Evolutionary conservation across 768 basidiomycete genomes (phyloP).

Genomic region (Mrakia frigida): DNA sequence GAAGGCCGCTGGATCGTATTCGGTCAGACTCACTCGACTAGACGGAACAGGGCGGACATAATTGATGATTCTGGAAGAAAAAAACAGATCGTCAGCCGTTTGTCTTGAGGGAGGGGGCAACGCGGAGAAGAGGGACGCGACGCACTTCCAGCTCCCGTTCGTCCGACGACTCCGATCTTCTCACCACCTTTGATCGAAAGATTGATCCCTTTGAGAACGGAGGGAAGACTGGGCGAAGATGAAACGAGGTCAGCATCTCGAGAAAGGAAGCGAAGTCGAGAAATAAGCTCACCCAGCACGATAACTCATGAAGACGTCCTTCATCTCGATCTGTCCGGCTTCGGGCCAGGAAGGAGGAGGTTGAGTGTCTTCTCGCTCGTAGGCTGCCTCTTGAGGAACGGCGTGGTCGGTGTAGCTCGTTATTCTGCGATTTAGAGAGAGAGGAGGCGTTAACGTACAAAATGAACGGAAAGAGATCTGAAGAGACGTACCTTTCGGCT

Average conservation of each 20-base stretch:
- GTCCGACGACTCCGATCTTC: conserved; percentile 61
- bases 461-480: too few relatives aligned
- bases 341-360: conserved; percentile 68
- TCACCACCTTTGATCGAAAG: conserved; percentile 69
- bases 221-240: conserved; percentile 51
- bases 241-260: too few relatives aligned
- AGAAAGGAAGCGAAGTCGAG: too few relatives aligned
- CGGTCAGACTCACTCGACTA: conserved; percentile 56
- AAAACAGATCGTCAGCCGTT: background rate
- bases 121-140: background rate
- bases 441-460: too few relatives aligned
- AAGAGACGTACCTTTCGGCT: background rate
- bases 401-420: conserved; percentile 15
- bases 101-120: background rate
- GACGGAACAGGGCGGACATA: conserved; percentile 64
- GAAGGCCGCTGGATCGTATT: background rate
- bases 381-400: conserved; percentile 49
- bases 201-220: conserved; percentile 73
- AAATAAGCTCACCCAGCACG: conserved; percentile 54
- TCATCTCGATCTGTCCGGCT: conserved; percentile 54
- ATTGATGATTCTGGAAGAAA: conserved; percentile 48
- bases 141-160: conserved; percentile 52
- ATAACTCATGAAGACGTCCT: conserved; percentile 64
- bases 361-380: conserved; percentile 50
- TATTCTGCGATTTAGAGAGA: background rate